phyloP scores from a whole-genome alignment of 345 rosid species.

The Syzygium jambos region DNA sequence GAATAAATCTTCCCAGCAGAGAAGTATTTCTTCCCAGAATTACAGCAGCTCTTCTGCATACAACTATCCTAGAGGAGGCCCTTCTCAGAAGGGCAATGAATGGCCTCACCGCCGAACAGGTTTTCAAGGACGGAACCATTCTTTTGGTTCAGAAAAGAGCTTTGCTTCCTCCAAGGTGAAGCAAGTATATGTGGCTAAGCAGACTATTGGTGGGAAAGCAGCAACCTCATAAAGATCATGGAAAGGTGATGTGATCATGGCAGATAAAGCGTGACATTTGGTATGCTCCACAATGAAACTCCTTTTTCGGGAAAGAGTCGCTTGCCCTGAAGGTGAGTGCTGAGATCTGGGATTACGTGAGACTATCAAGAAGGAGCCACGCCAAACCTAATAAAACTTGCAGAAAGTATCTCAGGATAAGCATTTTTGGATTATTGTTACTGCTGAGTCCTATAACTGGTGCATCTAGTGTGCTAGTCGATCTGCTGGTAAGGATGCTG shows the following conservation, averaged over 20 bases:
- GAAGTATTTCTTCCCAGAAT: conserved; percentile 25
- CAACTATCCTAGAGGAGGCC: conserved; percentile 36
- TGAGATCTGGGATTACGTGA: neutral
- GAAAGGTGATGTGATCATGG: neutral
- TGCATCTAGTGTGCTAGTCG: neutral
- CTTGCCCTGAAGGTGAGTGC: neutral
- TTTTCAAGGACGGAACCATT: conserved; percentile 70
- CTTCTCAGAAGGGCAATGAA: conserved; percentile 35
- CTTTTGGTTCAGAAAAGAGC: conserved; percentile 49
- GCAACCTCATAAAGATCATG: conserved; percentile 4
- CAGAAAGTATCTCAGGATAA: neutral
- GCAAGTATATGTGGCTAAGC: conserved; percentile 97
- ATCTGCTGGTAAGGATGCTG: neutral
- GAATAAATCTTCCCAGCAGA: conserved; percentile 47
- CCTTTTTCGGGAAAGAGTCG: neutral
- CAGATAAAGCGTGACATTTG: neutral
- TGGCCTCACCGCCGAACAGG: conserved; percentile 60
- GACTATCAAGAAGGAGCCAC: neutral
- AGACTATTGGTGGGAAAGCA: conserved; percentile 34
- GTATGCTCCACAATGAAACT: neutral
- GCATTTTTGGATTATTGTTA: neutral
- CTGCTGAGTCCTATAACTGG: neutral
- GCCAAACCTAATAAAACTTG: neutral
- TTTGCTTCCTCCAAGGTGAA: conserved; percentile 54
- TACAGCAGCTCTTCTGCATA: conserved; percentile 32